These are phyloP conservation scores for Halophytophthora batemanensis DNA, from an alignment of 352 stramenopile genomes.

Conservation along the genomic window DNA sequence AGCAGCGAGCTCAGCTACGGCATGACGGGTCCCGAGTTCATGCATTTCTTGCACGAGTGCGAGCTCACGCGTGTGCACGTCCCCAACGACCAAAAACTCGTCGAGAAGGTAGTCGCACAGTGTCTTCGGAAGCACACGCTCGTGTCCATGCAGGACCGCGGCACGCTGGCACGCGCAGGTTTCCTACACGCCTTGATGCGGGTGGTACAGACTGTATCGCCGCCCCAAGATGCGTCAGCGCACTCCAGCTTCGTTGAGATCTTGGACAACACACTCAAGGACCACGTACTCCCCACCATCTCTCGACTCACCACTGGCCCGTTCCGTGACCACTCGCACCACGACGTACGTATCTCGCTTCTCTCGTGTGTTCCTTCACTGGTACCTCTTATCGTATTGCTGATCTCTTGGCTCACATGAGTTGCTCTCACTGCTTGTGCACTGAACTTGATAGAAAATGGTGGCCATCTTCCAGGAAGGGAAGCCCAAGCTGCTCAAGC, in stretches of 20 bases:
- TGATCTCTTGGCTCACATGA: neutral
- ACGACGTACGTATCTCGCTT: slow-evolving; percentile 43
- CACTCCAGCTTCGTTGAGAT: slow-evolving; percentile 11
- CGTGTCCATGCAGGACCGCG: slow-evolving; percentile 46
- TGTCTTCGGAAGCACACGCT: slow-evolving; percentile 38
- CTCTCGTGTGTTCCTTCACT: neutral
- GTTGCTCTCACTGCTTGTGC: slow-evolving; percentile 2
- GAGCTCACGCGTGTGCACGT: slow-evolving; percentile 37
- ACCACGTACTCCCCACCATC: slow-evolving; percentile 47
- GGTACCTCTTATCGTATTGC: neutral
- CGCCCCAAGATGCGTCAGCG: slow-evolving; percentile 4
- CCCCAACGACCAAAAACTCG: slow-evolving; percentile 40
- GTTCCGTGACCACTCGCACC: slow-evolving; percentile 73
- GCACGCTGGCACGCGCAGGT: slow-evolving; percentile 57
- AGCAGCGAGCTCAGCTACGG: slow-evolving; percentile 60
- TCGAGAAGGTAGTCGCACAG: slow-evolving; percentile 24
- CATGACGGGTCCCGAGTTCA: slow-evolving; percentile 64
- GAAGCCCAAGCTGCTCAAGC: slow-evolving; percentile 68
- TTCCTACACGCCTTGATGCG: slow-evolving; percentile 69
- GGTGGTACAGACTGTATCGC: slow-evolving; percentile 20
- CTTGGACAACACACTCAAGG: slow-evolving; percentile 46
- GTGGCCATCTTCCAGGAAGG: slow-evolving; percentile 66
- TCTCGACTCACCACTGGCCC: slow-evolving; percentile 56
- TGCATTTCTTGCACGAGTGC: slow-evolving; percentile 78
- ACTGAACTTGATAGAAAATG: slow-evolving; percentile 39